Conservation (phyloP, 1,139 yeast species). For the Suhomyces choctaworum region DNA sequence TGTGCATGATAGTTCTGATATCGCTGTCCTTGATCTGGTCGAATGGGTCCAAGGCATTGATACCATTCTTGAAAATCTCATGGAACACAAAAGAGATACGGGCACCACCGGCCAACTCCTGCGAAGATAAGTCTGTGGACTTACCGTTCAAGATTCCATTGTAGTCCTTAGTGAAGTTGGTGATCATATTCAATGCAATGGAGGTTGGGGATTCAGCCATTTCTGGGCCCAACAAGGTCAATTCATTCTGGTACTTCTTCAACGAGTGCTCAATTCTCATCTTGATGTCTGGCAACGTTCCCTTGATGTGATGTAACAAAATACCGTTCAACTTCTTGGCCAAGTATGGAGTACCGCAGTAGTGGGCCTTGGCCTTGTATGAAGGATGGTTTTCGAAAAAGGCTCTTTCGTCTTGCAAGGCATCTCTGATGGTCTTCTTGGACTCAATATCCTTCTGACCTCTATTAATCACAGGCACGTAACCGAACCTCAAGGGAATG, state of each 20-base stretch:
- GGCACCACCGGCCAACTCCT: slow-evolving; percentile 95
- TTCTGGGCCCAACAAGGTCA: slow-evolving; percentile 78
- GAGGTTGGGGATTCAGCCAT: slow-evolving; percentile 86
- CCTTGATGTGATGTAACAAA: slow-evolving; percentile 88
- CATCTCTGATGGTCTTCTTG: slow-evolving; percentile 85
- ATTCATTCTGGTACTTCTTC: slow-evolving; percentile 81
- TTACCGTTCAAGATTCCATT: slow-evolving; percentile 92
- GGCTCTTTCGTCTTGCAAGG: slow-evolving; percentile 74
- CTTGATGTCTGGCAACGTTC: slow-evolving; percentile 92
- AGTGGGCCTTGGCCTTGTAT: slow-evolving; percentile 81
- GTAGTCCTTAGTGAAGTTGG: slow-evolving; percentile 91
- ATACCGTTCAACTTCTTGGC: slow-evolving; percentile 92
- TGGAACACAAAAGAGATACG: slow-evolving; percentile 97
- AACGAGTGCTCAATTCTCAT: slow-evolving; percentile 81
- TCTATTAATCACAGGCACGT: slow-evolving; percentile 95
- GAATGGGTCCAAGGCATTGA: slow-evolving; percentile 91
- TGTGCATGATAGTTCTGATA: slow-evolving; percentile 96
- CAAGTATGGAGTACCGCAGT: slow-evolving; percentile 94
- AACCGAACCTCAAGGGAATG: slow-evolving; percentile 92
- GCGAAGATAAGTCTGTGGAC: slow-evolving; percentile 80
- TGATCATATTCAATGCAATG: slow-evolving; percentile 84
- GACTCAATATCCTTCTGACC: slow-evolving; percentile 94
- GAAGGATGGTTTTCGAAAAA: slow-evolving; percentile 79
- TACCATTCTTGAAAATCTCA: slow-evolving; percentile 92
- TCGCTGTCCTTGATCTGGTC: slow-evolving; percentile 97